These are phyloP conservation scores for Adiantum capillusveneris DNA, from an alignment of 75 land plant species.

Conservation along the genomic window DNA sequence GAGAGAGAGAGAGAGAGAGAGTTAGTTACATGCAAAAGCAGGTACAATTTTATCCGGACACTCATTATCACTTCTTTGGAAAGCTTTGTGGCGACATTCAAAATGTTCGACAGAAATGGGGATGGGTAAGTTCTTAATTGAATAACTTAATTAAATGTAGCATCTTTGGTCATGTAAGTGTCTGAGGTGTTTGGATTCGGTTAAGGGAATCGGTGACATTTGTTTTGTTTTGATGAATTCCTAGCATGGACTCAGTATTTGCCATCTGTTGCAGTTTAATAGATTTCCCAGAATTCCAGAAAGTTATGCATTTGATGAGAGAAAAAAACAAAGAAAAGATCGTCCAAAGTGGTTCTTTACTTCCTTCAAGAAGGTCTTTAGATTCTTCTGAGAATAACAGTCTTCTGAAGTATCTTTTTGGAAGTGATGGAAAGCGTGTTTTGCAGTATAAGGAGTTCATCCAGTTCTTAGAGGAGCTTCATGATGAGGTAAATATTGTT, in stretches of 20 bases:
- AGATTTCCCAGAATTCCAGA: not conserved
- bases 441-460: conserved; percentile 5
- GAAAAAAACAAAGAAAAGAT: conserved; percentile 1
- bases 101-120: conserved; percentile 33
- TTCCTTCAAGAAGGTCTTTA: not conserved
- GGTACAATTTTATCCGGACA: conserved; percentile 32
- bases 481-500: conserved; percentile 19
- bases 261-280: not conserved
- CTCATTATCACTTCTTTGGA: conserved; percentile 25
- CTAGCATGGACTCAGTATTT: not conserved
- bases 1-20: conserved; percentile 1
- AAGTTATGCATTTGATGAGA: conserved; percentile 2
- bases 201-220: no score
- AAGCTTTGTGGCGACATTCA: conserved; percentile 21
- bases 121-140: conserved; percentile 29
- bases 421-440: conserved; percentile 11
- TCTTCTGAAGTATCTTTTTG: conserved; percentile 11
- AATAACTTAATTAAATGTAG: no score
- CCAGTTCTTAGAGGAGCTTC: conserved; percentile 6
- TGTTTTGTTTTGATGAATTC: no score
- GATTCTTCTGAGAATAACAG: conserved; percentile 6
- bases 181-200: no score
- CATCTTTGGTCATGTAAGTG: no score
- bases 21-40: conserved; percentile 3
- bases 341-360: not conserved